phyloP scores from a whole-genome alignment of 2,329 filamentous ascomycete species.

The Paecilomyces sp. region DNA sequence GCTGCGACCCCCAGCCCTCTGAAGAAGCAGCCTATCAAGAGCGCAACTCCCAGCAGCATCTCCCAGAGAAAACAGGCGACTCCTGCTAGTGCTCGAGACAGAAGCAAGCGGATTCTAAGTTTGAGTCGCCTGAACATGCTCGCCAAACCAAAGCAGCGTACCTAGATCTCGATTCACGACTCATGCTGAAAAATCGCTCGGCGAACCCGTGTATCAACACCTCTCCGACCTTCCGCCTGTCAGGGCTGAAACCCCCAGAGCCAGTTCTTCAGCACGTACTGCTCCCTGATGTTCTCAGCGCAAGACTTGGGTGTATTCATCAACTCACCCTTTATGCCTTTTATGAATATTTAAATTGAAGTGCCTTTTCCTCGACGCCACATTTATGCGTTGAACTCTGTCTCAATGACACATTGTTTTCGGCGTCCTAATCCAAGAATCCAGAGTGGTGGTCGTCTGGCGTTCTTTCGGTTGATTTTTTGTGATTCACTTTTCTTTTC shows the following conservation, averaged over 20 bases:
- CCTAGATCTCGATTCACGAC: slow-evolving; percentile 11
- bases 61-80: slow-evolving; percentile 22
- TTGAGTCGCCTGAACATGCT: slow-evolving; percentile 43
- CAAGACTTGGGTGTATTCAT: background rate
- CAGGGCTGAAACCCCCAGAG: background rate
- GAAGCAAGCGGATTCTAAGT: slow-evolving; percentile 28
- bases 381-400: background rate
- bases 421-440: background rate
- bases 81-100: slow-evolving; percentile 23
- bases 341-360: background rate
- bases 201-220: background rate
- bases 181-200: background rate
- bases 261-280: background rate
- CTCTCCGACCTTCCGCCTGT: background rate
- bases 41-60: slow-evolving; percentile 10
- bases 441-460: background rate
- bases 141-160: slow-evolving; percentile 36
- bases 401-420: background rate
- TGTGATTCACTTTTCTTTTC: background rate
- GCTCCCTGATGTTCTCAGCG: background rate
- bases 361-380: background rate
- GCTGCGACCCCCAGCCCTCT: slow-evolving; percentile 23
- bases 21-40: slow-evolving; percentile 17
- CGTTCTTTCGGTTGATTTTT: background rate
- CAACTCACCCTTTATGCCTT: background rate